These are phyloP conservation scores for Scenedesmus sp. DNA, from an alignment of 163 green algal genomes.

Conservation along the genomic window DNA sequence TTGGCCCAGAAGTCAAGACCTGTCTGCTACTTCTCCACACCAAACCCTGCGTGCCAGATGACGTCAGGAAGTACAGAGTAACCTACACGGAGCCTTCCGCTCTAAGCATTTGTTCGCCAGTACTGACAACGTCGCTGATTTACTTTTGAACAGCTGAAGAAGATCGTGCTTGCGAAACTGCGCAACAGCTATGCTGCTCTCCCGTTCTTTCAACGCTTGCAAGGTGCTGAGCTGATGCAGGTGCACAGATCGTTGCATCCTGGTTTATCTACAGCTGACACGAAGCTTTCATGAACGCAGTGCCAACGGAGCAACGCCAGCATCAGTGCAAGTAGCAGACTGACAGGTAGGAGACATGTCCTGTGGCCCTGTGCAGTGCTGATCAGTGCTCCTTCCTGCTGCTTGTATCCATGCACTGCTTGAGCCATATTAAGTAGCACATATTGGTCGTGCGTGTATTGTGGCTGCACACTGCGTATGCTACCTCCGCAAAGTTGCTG, in stretches of 20 bases:
- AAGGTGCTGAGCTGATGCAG: neutral
- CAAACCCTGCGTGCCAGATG: neutral
- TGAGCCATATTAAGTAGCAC: neutral
- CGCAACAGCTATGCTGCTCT: constrained; percentile 1
- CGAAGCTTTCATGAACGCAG: neutral
- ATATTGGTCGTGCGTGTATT: neutral
- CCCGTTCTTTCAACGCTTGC: constrained; percentile 1
- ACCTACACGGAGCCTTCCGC: neutral
- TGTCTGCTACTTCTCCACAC: too few relatives aligned
- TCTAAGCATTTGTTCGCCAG: neutral
- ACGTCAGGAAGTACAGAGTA: neutral
- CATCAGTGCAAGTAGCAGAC: neutral
- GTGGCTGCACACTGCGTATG: neutral
- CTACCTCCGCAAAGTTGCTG: neutral
- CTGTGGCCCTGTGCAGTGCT: neutral
- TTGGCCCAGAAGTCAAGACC: too few relatives aligned
- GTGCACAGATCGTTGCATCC: neutral
- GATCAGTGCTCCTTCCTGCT: neutral
- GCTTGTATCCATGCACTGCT: neutral
- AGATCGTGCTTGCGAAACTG: neutral
- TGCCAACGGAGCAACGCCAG: neutral
- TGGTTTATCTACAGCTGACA: neutral
- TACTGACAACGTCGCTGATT: neutral
- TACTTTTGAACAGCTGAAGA: neutral
- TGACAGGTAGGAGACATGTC: neutral